Conservation (phyloP, 768 basidiomycete genomes). For the Multifurca ochricompacta region DNA sequence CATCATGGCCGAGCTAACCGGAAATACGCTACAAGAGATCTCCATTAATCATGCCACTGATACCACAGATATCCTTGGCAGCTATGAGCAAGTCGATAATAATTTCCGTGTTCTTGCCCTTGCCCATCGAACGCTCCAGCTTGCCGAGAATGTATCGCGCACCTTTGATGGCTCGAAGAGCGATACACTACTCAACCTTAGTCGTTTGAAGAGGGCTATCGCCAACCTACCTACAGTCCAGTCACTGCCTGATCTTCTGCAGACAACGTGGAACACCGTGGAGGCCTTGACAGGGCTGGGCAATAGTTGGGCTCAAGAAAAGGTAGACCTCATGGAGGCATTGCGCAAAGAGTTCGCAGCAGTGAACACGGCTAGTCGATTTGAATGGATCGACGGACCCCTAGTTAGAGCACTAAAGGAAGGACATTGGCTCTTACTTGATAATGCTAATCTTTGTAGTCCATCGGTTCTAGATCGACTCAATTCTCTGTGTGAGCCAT, state of each 20-base stretch:
- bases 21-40: constrained; percentile 62
- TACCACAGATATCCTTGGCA: constrained; percentile 88
- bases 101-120: constrained; percentile 33
- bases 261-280: constrained; percentile 26
- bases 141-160: constrained; percentile 35
- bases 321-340: not conserved
- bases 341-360: constrained; percentile 22
- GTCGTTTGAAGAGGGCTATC: not conserved
- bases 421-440: constrained; percentile 86
- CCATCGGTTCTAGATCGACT: constrained; percentile 94
- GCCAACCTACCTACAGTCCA: not conserved
- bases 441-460: constrained; percentile 90
- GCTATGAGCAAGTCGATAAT: constrained; percentile 85
- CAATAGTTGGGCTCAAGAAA: constrained; percentile 6
- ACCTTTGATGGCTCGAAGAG: constrained; percentile 23
- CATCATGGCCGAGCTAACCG: constrained; percentile 60
- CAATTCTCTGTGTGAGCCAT: constrained; percentile 89
- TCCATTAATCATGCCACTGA: constrained; percentile 82
- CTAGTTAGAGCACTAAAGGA: constrained; percentile 76
- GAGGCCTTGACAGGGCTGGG: constrained; percentile 22
- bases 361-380: constrained; percentile 41
- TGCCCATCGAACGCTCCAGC: constrained; percentile 34
- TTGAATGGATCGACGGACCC: constrained; percentile 96
- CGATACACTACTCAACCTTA: not conserved
- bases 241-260: constrained; percentile 22